Percentiles rank a stretch among this genome's conserved stretches.
Evolutionary conservation across 2,329 filamentous ascomycete species (phyloP).

Genomic region (Alternaria atra): DNA sequence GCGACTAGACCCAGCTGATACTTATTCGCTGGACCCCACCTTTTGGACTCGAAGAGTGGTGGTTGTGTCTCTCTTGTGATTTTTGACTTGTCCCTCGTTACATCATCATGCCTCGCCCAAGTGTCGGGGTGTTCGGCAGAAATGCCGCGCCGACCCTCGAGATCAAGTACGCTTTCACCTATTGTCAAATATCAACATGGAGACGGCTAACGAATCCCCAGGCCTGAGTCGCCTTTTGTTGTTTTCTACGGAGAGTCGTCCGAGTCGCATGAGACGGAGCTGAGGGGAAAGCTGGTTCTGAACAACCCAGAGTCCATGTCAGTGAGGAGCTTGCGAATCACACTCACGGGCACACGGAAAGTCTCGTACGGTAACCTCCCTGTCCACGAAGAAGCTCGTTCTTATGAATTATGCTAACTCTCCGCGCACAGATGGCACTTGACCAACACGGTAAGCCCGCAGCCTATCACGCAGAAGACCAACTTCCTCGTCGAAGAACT

Average conservation of each 20-base stretch:
- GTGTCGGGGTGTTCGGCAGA: constrained; percentile 48
- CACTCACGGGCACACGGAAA: constrained; percentile 59
- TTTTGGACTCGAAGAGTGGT: neutral
- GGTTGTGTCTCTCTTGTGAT: constrained; percentile 17
- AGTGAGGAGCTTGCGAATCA: constrained; percentile 58
- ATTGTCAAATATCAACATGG: constrained; percentile 7
- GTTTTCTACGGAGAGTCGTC: constrained; percentile 60
- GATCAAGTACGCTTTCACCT: constrained; percentile 51
- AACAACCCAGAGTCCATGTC: constrained; percentile 58
- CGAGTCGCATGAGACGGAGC: constrained; percentile 56
- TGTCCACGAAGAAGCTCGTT: neutral
- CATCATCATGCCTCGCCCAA: constrained; percentile 49
- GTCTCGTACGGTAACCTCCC: constrained; percentile 51
- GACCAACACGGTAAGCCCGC: constrained; percentile 50
- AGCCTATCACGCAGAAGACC: constrained; percentile 57
- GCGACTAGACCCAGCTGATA: constrained; percentile 2
- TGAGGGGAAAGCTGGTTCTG: constrained; percentile 58
- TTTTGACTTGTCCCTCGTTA: constrained; percentile 11
- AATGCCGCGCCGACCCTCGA: constrained; percentile 50
- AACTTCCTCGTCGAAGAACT: constrained; percentile 58
- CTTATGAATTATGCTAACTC: constrained; percentile 20
- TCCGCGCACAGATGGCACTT: constrained; percentile 44
- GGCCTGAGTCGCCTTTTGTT: constrained; percentile 58
- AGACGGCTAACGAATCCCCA: constrained; percentile 23
- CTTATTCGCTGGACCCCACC: neutral